Base-by-base conservation (phyloP, 1,139 yeast species). In the Diutina ranongensis region DNA sequence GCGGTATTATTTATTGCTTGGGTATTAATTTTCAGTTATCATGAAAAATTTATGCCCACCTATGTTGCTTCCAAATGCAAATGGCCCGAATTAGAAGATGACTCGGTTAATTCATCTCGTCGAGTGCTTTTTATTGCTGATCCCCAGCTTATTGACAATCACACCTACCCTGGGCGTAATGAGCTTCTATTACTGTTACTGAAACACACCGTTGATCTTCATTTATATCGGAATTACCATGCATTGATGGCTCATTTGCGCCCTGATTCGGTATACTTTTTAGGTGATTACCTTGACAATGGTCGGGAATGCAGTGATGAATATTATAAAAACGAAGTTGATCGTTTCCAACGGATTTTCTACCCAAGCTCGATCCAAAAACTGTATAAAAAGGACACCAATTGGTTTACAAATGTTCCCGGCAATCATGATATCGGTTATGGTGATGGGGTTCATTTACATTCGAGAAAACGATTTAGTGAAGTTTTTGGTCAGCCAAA, bases 111-210 rank as follows among this genome's bases (percentile, higher is more conserved):
- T 0, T 51, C 54, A 1, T 78, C 87, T 0, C 80, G 81, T 53
- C 72, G 81, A 46, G 68, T 89, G 2, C 83, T 84, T 0, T 59
- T 92, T 16, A 69, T 86, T 42, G 97, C 97, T 0, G 98, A 92
- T 58, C 97, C 97, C 0, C 97, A 92, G 59, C 70, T 92, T 40
- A 83, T 89, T 52, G 97, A 92, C 57, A 80, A 71, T 45, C 75
- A 81, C 57, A 79, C 92, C 0, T 83, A 83, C 55, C 80, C 80
- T 0, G 74, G 71, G 1, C 60, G 80, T 21, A 59, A 63, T 45
- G 47, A 55, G 8, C 46, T 62, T 3, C 55, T 71, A 4, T 55
- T 76, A 25, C 51, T 55, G 32, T 50, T 75, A 12, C 71, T 78
- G 0, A 61, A 72, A 49, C 73, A 72, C 51, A 72, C 79, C 0